Conservation (phyloP, 2,329 filamentous ascomycete species). For the Ascochyta pisi region DNA sequence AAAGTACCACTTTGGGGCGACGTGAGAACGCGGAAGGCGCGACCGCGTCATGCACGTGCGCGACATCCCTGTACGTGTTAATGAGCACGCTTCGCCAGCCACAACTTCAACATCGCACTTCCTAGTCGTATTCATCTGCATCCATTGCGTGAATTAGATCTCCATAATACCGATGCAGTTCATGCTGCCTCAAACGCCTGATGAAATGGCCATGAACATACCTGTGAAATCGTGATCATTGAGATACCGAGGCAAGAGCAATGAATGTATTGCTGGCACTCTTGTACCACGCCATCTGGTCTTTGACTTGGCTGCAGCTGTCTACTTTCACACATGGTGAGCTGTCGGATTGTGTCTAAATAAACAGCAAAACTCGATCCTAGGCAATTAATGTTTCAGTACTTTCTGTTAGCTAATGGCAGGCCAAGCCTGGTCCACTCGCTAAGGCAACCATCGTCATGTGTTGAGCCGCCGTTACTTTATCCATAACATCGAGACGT, state of each 20-base stretch:
- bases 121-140: neutral
- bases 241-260: too few relatives aligned
- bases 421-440: slow-evolving; percentile 9
- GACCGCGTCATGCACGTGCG: slow-evolving; percentile 27
- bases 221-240: too few relatives aligned
- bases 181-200: too few relatives aligned
- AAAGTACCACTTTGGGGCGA: slow-evolving; percentile 28
- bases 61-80: slow-evolving; percentile 36
- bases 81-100: slow-evolving; percentile 22
- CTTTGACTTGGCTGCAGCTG: neutral
- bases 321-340: neutral
- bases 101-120: neutral
- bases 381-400: neutral
- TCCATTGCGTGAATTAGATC: too few relatives aligned
- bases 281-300: neutral
- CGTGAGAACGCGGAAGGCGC: slow-evolving; percentile 41
- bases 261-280: too few relatives aligned
- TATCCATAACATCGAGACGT: neutral
- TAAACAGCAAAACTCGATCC: neutral
- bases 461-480: neutral
- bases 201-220: too few relatives aligned
- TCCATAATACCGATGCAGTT: too few relatives aligned
- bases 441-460: slow-evolving; percentile 8
- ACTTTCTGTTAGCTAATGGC: slow-evolving; percentile 8
- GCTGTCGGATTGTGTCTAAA: too few relatives aligned